These are phyloP conservation scores for Sonneratia caseolaris DNA, from an alignment of 345 rosid species.

Conservation along the genomic window DNA sequence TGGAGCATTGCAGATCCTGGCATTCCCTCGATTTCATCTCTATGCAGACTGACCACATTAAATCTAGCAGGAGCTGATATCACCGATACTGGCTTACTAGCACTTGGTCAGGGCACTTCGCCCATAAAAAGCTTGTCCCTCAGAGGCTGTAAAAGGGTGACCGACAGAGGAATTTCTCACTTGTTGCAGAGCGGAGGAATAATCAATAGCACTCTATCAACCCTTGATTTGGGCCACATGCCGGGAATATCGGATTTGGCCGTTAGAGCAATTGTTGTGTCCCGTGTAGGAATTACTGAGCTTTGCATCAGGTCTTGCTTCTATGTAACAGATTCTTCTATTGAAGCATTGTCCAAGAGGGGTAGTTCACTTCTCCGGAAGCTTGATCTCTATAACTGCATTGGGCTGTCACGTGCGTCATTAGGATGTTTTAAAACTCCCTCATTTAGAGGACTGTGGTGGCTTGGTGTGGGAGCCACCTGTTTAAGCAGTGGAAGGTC, in stretches of 20 bases:
- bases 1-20: constrained; percentile 55
- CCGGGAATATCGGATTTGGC: constrained; percentile 49
- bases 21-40: constrained; percentile 32
- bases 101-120: constrained; percentile 33
- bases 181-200: constrained; percentile 39
- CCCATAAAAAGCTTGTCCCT: constrained; percentile 42
- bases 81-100: constrained; percentile 45
- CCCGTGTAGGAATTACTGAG: constrained; percentile 37
- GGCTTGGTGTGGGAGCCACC: constrained; percentile 47
- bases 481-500: constrained; percentile 21
- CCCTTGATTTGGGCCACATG: constrained; percentile 58
- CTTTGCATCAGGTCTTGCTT: constrained; percentile 47
- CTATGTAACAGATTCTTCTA: constrained; percentile 39
- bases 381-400: constrained; percentile 54
- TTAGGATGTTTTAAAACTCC: constrained; percentile 33
- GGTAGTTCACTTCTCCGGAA: constrained; percentile 31
- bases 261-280: constrained; percentile 21
- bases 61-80: constrained; percentile 57
- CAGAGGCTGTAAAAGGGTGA: constrained; percentile 57
- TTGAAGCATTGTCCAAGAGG: constrained; percentile 36
- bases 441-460: constrained; percentile 38
- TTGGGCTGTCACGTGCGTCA: constrained; percentile 29
- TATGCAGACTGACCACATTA: constrained; percentile 34
- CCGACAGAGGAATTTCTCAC: constrained; percentile 48
- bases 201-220: constrained; percentile 31